A percentile compares a stretch with the other conserved stretches of the same genome.
Conservation (phyloP, 2,329 filamentous ascomycete species). For the Salinomyces thailandicus region DNA sequence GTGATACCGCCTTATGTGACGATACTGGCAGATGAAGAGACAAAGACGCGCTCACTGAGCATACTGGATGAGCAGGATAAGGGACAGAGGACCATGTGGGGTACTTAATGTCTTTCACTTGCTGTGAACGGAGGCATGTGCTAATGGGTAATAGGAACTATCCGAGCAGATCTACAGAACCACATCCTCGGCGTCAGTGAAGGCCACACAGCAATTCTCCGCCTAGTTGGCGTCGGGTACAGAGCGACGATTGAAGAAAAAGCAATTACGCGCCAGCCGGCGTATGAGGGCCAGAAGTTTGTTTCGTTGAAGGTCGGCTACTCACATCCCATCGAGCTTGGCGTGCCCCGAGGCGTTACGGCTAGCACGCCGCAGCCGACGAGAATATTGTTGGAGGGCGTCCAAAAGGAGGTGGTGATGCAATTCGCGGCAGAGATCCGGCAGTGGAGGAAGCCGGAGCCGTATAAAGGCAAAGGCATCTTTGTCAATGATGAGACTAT, state of each 20-base stretch:
- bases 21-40: conserved; percentile 55
- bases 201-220: conserved; percentile 86
- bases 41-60: conserved; percentile 54
- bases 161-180: conserved; percentile 79
- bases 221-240: conserved; percentile 92
- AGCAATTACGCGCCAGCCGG: conserved; percentile 53
- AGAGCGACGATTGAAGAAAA: conserved; percentile 73
- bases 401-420: conserved; percentile 77
- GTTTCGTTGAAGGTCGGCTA: conserved; percentile 92
- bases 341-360: conserved; percentile 69
- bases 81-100: conserved; percentile 92
- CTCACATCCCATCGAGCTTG: conserved; percentile 88
- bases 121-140: background rate
- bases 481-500: conserved; percentile 98
- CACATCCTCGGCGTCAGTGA: conserved; percentile 90
- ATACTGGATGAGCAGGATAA: conserved; percentile 58
- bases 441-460: conserved; percentile 82
- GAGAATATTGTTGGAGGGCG: conserved; percentile 77
- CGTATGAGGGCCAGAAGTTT: conserved; percentile 75
- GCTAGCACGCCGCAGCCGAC: conserved; percentile 86
- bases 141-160: conserved; percentile 56
- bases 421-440: conserved; percentile 83
- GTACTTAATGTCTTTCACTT: conserved; percentile 39
- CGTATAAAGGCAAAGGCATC: conserved; percentile 98
- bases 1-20: conserved; percentile 69